phyloP scores from a whole-genome alignment of 441 rosid genomes.

The Croton laevigatus region DNA sequence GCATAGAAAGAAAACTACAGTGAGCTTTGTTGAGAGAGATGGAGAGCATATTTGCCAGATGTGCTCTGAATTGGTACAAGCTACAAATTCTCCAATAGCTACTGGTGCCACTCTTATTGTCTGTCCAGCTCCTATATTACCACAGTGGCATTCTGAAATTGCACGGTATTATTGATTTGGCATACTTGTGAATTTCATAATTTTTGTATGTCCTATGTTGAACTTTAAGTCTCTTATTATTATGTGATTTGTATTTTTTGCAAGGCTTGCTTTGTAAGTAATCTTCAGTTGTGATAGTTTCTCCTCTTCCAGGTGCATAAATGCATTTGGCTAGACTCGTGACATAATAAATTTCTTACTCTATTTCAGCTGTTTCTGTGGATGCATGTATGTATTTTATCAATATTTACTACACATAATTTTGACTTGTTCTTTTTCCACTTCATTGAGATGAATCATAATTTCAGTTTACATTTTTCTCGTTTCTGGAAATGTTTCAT shows the following conservation, averaged over 20 bases:
- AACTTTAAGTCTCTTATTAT: not conserved
- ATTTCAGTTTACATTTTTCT: not conserved
- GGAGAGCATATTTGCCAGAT: constrained; percentile 75
- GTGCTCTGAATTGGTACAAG: constrained; percentile 78
- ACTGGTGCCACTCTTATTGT: constrained; percentile 94
- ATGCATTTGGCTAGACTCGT: not conserved
- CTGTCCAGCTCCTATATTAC: constrained; percentile 94
- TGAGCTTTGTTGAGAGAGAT: constrained; percentile 54
- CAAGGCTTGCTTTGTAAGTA: not conserved
- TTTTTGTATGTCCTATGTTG: not conserved
- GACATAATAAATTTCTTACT: not conserved
- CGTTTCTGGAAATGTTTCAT: not conserved
- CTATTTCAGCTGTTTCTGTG: not conserved
- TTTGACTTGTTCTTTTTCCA: not conserved
- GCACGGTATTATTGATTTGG: constrained; percentile 48
- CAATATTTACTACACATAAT: not conserved
- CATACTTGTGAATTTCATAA: not conserved
- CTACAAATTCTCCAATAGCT: constrained; percentile 68
- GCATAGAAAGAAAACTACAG: constrained; percentile 46
- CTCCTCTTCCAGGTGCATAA: not conserved
- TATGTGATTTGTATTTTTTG: not conserved
- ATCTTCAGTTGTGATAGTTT: not conserved
- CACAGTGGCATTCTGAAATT: constrained; percentile 94
- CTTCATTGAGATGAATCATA: not conserved
- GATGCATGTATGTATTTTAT: not conserved